A percentile compares a stretch with the other conserved stretches of the same genome.
phyloP scores from a whole-genome alignment of 805 yeast genomes.

The Nakazawaea wickerhamii region DNA sequence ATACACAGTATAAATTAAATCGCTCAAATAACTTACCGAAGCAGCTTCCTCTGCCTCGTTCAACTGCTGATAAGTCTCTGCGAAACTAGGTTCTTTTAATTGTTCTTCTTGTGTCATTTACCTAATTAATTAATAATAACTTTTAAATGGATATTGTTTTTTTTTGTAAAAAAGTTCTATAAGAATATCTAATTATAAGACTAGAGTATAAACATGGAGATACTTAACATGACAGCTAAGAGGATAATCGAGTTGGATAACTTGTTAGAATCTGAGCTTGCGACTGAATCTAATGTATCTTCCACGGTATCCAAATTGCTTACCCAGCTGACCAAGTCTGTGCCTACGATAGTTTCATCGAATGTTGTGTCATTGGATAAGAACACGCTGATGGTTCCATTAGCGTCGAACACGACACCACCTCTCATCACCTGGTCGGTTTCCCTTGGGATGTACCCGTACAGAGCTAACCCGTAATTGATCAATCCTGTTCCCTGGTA shows the following conservation, averaged over 20 bases:
- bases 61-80: conserved; percentile 54
- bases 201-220: conserved; percentile 2
- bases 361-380: conserved; percentile 48
- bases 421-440: conserved; percentile 51
- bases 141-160: background rate
- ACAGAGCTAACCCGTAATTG: conserved; percentile 51
- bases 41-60: conserved; percentile 68
- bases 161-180: background rate
- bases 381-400: conserved; percentile 59
- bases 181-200: no score
- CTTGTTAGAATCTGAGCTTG: background rate
- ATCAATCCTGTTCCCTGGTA: conserved; percentile 67
- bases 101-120: conserved; percentile 28
- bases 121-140: no score
- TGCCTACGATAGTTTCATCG: conserved; percentile 37
- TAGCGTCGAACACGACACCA: conserved; percentile 63
- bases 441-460: conserved; percentile 54
- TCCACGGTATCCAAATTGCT: background rate
- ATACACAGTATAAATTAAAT: background rate
- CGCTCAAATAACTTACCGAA: conserved; percentile 27
- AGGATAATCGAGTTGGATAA: background rate
- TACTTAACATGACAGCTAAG: background rate
- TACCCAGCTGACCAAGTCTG: conserved; percentile 43
- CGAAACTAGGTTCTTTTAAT: conserved; percentile 30
- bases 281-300: conserved; percentile 2